Base-by-base conservation (phyloP, 176 grass and related monocot species). In the Miscanthus lutarioriparius region DNA sequence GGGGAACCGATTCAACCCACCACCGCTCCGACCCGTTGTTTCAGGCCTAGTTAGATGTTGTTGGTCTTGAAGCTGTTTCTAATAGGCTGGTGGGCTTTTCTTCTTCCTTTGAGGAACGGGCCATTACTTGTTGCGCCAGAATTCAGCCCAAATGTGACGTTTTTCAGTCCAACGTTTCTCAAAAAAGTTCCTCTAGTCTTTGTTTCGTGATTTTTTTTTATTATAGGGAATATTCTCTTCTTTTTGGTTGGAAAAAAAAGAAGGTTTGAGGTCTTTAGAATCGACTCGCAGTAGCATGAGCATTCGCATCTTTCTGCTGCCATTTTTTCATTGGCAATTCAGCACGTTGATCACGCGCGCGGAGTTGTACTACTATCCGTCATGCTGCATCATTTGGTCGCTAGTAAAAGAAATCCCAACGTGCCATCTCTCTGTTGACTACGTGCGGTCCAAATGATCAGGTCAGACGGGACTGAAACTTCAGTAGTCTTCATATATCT, bases 281-380 rank as follows among this genome's bases (percentile, higher is more conserved):
- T 67, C n/a, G 76, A 80, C 68, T 47, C 0, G 59, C 69, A 62
- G 20, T 47, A 28, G 68, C 75, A 58, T 16, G 36, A 80, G 68
- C 45, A 30, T 75, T 89, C 87, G 68, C 76, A 80, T 84, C 27
- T 54, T 44, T 2, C 4, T 64, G 64, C 3, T 81, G 10, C 1
- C 7, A 1, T 38, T 4, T 39, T 64, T 41, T 56, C 19, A 2
- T 1, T 43, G n/a, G 12, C 68, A 53, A 62, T 62, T 62, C 23
- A 26, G 70, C 70, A 47, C 23, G 32, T 14, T 68, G 6, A 47
- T 32, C 64, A 78, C 53, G 45, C 6, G 43, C 22, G 12, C 3
- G 19, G 5, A 19, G 16, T 17, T 49, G 45, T 15, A 16, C 45
- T 36, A 47, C n/a, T n/a, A n/a, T 5, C 13, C 47, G 48, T 7